These are phyloP conservation scores for Azolla pinnata DNA, from an alignment of 75 land plant species.

Conservation along the genomic window DNA sequence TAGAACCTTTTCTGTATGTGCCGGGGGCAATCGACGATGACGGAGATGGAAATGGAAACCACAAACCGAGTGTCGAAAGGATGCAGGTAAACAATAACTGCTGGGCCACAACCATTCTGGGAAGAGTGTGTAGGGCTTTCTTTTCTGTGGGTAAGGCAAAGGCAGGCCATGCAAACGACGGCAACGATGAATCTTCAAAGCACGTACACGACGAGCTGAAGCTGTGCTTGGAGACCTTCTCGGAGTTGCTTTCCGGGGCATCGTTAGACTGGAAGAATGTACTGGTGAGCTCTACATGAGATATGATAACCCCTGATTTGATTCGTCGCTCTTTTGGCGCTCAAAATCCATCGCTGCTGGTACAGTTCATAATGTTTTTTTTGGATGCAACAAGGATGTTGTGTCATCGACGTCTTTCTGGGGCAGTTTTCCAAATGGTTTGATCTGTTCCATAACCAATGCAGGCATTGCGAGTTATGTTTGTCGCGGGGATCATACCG, in stretches of 20 bases:
- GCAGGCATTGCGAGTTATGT: conserved; percentile 22
- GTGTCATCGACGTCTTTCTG: neutral
- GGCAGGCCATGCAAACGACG: conserved; percentile 23
- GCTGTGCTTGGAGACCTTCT: conserved; percentile 37
- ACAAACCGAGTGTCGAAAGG: neutral
- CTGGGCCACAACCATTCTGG: conserved; percentile 33
- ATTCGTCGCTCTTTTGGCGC: neutral
- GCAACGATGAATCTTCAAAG: conserved; percentile 5
- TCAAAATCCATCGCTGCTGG: neutral
- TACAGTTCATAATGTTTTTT: neutral
- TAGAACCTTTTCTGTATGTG: conserved; percentile 63
- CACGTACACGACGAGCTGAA: conserved; percentile 20
- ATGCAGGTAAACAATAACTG: conserved; percentile 19
- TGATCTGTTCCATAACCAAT: conserved; percentile 2
- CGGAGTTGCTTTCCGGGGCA: conserved; percentile 26
- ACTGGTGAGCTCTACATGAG: conserved; percentile 46
- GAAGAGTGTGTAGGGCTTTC: conserved; percentile 37
- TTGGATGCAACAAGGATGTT: neutral
- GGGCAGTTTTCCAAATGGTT: too few relatives aligned
- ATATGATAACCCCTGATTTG: too few relatives aligned
- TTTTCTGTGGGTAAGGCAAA: too few relatives aligned
- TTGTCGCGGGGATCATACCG: conserved; percentile 10
- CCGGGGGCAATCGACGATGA: conserved; percentile 8
- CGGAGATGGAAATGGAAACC: neutral
- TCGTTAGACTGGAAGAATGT: conserved; percentile 47